Base-by-base conservation (phyloP, 2,329 filamentous ascomycete species). In the Aspergillus melleus region DNA sequence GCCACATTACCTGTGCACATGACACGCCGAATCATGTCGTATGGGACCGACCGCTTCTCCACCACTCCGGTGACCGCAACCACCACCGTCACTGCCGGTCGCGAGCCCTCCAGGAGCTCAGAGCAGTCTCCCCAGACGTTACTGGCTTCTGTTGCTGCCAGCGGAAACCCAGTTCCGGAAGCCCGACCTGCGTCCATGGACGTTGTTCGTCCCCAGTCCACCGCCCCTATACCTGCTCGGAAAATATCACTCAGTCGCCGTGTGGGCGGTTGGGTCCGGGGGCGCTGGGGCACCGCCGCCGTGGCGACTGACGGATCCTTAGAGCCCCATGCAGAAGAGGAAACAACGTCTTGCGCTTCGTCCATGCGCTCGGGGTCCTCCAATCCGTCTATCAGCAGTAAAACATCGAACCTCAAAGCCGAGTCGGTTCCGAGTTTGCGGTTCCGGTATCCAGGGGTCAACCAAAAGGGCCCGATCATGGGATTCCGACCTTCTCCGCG, bases 391-490 rank as follows among this genome's bases (percentile, higher is more conserved):
- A 42, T 6, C 88, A 87, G 0, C 88, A 8, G 44, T 5, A 90
- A 72, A 91, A 91, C 67, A 88, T 90, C 36, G 12, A 52, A 39
- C 2, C 9, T 22, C 11, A 56, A 50, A 30, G n/a, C 58, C 39
- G 57, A 64, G 16, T 32, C 50, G 4, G 47, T 24, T 29, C 54
- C 62, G 9, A 46, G 39, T 19, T 58, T 70, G 49, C 61, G 66
- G 14, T 74, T 74, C 49, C 81, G 90, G 49, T 76, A 84, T 4
- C 85, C 90, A 1, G 91, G 91, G 0, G 91, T 95, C 70, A 95
- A 95, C 68, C 91, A 94, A 71, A 83, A 85, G 1, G 91, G 91
- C 0, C 82, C 86, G 0, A 88, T 95, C 49, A 86, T 89, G 0
- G 90, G 91, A 0, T 89, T 94, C 64, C 81, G 86, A 76, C 69